These are phyloP conservation scores for Hyaloscypha finlandica DNA, from an alignment of 495 filamentous ascomycete species.

Conservation along the genomic window DNA sequence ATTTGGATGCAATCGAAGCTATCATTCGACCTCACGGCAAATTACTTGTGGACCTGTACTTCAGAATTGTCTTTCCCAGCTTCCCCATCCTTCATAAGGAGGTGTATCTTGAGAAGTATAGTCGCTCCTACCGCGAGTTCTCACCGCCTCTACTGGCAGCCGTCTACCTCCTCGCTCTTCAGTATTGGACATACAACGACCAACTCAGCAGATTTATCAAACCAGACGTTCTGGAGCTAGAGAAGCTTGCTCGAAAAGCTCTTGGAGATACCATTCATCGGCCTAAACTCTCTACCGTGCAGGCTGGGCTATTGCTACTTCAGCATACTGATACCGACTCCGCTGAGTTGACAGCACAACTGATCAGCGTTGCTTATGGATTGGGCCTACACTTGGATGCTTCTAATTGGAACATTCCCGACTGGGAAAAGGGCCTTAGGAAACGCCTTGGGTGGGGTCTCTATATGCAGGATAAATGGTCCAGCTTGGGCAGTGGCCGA, in stretches of 20 bases:
- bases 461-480: constrained; percentile 93
- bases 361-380: constrained; percentile 76
- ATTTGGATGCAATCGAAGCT: constrained; percentile 77
- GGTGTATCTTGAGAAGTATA: constrained; percentile 82
- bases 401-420: constrained; percentile 78
- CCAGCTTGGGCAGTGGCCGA: constrained; percentile 77
- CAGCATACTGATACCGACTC: constrained; percentile 85
- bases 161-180: constrained; percentile 85
- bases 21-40: constrained; percentile 80
- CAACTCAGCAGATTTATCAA: constrained; percentile 62
- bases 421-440: constrained; percentile 80
- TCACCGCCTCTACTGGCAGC: constrained; percentile 83
- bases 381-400: constrained; percentile 87
- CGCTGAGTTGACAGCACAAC: constrained; percentile 81
- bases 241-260: constrained; percentile 71
- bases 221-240: constrained; percentile 75
- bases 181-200: constrained; percentile 79
- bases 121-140: constrained; percentile 71
- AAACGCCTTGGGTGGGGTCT: constrained; percentile 87
- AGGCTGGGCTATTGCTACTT: constrained; percentile 87
- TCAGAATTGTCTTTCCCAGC: constrained; percentile 81
- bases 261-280: constrained; percentile 75
- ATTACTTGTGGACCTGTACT: constrained; percentile 82
- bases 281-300: constrained; percentile 90
- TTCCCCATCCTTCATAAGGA: constrained; percentile 89